Evolutionary conservation across 306 rosid species (phyloP).

Genomic region (Prunus mira): DNA sequence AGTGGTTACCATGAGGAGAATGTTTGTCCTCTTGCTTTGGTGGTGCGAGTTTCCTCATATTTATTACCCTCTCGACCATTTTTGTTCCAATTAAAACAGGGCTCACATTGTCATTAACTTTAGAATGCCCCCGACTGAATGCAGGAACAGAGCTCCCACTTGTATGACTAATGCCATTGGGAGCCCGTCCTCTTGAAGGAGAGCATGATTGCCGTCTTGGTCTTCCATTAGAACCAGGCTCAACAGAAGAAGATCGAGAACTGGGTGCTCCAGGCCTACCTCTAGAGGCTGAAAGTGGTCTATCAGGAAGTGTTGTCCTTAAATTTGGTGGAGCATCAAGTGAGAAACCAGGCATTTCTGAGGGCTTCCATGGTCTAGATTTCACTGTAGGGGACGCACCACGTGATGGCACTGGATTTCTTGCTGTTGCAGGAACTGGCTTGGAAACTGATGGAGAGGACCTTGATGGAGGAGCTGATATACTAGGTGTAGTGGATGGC

Average conservation of each 20-base stretch:
- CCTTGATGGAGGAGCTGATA: constrained; percentile 50
- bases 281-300: constrained; percentile 83
- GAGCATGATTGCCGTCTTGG: constrained; percentile 92
- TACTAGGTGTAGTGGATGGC: constrained; percentile 54
- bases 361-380: constrained; percentile 93
- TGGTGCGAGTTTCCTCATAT: constrained; percentile 87
- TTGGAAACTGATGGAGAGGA: constrained; percentile 50
- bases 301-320: constrained; percentile 81
- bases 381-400: constrained; percentile 87
- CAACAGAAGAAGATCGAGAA: constrained; percentile 82
- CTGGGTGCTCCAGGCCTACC: constrained; percentile 97
- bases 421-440: constrained; percentile 47
- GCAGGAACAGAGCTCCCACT: constrained; percentile 96
- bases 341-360: constrained; percentile 93
- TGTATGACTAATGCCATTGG: constrained; percentile 57
- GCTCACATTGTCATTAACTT: constrained; percentile 72
- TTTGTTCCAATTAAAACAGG: constrained; percentile 77
- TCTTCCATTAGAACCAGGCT: constrained; percentile 71
- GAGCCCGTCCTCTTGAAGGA: constrained; percentile 85
- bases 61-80: constrained; percentile 95
- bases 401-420: constrained; percentile 67
- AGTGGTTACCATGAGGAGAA: constrained; percentile 70
- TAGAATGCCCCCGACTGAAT: constrained; percentile 58
- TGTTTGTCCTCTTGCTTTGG: constrained; percentile 82
- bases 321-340: constrained; percentile 90